A percentile compares a stretch with the other conserved stretches of the same genome.
phyloP scores from a whole-genome alignment of 2,329 filamentous ascomycete genomes.

The Curvularia sp. region DNA sequence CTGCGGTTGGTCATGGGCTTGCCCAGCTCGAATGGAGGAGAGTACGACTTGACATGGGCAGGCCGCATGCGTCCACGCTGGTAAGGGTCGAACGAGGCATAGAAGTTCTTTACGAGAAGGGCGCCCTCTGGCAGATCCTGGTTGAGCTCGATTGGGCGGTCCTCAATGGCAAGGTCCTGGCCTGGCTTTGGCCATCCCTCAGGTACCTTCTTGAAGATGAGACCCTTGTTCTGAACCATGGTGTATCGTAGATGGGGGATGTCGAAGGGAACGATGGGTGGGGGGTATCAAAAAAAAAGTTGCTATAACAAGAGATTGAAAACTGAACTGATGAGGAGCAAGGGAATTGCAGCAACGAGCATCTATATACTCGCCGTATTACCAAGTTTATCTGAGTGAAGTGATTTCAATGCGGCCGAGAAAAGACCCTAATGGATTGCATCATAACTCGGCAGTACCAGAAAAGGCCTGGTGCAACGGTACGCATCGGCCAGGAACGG shows the following conservation, averaged over 20 bases:
- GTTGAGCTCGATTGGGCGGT: constrained; percentile 71
- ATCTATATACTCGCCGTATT: constrained; percentile 20
- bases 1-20: constrained; percentile 69
- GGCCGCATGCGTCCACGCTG: constrained; percentile 80
- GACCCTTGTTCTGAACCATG: constrained; percentile 73
- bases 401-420: constrained; percentile 14
- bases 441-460: constrained; percentile 18
- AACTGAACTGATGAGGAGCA: not conserved
- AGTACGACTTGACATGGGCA: constrained; percentile 70
- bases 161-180: constrained; percentile 73
- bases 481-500: constrained; percentile 21
- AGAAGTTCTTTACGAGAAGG: constrained; percentile 72
- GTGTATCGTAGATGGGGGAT: constrained; percentile 23
- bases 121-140: constrained; percentile 67
- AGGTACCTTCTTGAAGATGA: constrained; percentile 77
- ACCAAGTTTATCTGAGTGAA: constrained; percentile 20
- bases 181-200: constrained; percentile 71
- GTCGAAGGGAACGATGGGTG: not conserved
- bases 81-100: constrained; percentile 84
- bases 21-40: constrained; percentile 66
- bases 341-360: constrained; percentile 6
- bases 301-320: constrained; percentile 5
- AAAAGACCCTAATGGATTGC: constrained; percentile 23
- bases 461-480: constrained; percentile 1
- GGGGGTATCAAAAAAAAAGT: constrained; percentile 8